Evolutionary conservation across 1,284 basidiomycete genomes (phyloP).

Genomic region (Cryptococcus sp.): DNA sequence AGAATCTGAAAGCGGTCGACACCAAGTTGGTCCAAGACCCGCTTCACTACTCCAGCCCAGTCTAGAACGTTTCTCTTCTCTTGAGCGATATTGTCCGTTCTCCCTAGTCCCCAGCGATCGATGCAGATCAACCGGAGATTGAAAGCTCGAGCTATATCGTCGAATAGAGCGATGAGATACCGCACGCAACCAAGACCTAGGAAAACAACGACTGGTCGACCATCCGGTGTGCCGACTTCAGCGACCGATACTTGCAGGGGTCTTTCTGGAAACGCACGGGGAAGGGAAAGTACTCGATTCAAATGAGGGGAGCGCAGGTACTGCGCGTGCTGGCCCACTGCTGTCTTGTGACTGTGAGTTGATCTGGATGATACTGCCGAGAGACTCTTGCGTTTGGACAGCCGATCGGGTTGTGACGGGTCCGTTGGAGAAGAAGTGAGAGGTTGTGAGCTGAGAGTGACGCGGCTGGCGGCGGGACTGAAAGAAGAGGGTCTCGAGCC

Average conservation of each 20-base stretch:
- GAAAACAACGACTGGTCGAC: slow-evolving; percentile 85
- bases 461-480: too few relatives aligned
- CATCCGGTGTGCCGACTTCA: slow-evolving; percentile 79
- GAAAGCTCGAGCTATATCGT: slow-evolving; percentile 88
- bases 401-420: too few relatives aligned
- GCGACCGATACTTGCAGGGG: slow-evolving; percentile 89
- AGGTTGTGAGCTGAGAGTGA: too few relatives aligned
- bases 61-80: slow-evolving; percentile 75
- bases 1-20: slow-evolving; percentile 82
- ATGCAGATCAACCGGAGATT: slow-evolving; percentile 88
- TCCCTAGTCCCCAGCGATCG: slow-evolving; percentile 94
- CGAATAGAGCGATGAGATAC: slow-evolving; percentile 90
- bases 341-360: too few relatives aligned
- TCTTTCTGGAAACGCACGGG: slow-evolving; percentile 61
- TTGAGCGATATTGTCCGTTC: slow-evolving; percentile 69
- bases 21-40: slow-evolving; percentile 78
- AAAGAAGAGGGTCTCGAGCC: too few relatives aligned
- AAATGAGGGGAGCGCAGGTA: slow-evolving; percentile 81
- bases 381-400: too few relatives aligned
- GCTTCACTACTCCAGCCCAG: slow-evolving; percentile 87
- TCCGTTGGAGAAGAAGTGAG: too few relatives aligned
- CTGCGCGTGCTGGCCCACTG: slow-evolving; percentile 33
- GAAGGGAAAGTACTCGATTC: slow-evolving; percentile 77
- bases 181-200: slow-evolving; percentile 91
- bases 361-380: too few relatives aligned